phyloP scores from a whole-genome alignment of 768 basidiomycete genomes.

The Tephrocybe rancida region DNA sequence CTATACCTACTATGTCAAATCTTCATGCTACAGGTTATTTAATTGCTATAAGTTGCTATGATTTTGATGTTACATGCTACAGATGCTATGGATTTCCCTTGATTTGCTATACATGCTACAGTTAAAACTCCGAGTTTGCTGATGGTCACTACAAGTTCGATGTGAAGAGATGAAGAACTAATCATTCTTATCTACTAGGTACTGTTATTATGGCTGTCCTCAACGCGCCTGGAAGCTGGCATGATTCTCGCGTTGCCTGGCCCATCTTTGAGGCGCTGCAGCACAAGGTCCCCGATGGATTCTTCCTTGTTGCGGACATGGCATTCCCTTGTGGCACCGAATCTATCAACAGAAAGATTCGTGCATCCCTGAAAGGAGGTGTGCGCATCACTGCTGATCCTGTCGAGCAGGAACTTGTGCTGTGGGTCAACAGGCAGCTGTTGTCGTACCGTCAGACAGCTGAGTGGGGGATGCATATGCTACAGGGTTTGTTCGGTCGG shows the following conservation, averaged over 20 bases:
- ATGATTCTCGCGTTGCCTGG: conserved; percentile 37
- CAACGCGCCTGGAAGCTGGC: conserved; percentile 46
- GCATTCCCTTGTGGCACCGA: conserved; percentile 30
- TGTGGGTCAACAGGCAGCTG: conserved; percentile 27
- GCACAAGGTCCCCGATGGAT: conserved; percentile 27
- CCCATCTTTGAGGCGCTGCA: conserved; percentile 30
- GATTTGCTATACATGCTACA: too few relatives aligned
- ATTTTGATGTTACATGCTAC: too few relatives aligned
- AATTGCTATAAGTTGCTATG: too few relatives aligned
- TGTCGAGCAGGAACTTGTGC: neutral
- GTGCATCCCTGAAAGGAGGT: conserved; percentile 29
- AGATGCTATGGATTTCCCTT: too few relatives aligned
- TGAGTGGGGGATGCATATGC: conserved; percentile 51
- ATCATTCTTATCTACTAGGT: conserved; percentile 20
- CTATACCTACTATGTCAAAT: too few relatives aligned
- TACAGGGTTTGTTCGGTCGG: conserved; percentile 50
- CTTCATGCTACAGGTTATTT: too few relatives aligned
- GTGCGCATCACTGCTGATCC: conserved; percentile 13
- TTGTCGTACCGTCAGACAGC: conserved; percentile 50
- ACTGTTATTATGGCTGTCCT: conserved; percentile 32
- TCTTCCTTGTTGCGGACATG: conserved; percentile 37
- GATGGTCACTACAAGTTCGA: too few relatives aligned
- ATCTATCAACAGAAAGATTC: conserved; percentile 25
- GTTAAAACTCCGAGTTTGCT: too few relatives aligned
- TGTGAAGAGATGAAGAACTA: too few relatives aligned